A percentile compares a stretch with the other conserved stretches of the same genome.
These are phyloP conservation scores for Penicillium dipodomyicola DNA, from an alignment of 495 filamentous ascomycete species.

Conservation along the genomic window DNA sequence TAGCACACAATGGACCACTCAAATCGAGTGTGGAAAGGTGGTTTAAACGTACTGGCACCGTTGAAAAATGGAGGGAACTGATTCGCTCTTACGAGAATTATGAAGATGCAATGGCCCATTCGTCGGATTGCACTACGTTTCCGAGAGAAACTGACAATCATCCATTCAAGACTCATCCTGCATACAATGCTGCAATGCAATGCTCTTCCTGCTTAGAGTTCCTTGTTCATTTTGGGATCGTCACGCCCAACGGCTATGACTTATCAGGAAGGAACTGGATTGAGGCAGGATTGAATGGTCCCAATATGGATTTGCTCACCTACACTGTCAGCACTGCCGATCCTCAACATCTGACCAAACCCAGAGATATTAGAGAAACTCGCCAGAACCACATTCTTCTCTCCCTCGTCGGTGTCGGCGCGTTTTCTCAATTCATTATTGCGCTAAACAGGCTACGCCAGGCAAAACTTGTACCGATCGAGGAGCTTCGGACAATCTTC, in stretches of 20 bases:
- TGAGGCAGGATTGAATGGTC: slow-evolving; percentile 1
- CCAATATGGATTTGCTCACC: neutral
- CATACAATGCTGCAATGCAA: neutral
- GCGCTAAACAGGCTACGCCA: neutral
- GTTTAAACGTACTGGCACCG: neutral
- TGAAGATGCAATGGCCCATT: neutral
- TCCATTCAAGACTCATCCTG: neutral
- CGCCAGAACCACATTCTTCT: slow-evolving; percentile 4
- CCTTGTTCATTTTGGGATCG: neutral
- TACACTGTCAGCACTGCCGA: neutral
- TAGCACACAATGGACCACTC: neutral
- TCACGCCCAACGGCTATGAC: neutral
- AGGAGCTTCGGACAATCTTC: neutral
- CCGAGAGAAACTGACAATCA: neutral
- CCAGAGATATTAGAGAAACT: slow-evolving; percentile 2
- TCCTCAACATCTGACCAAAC: neutral
- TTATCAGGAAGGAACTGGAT: slow-evolving; percentile 3
- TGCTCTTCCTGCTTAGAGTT: neutral
- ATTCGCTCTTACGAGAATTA: neutral
- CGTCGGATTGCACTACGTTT: neutral
- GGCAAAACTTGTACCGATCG: neutral
- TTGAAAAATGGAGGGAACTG: neutral
- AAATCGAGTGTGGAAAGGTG: neutral
- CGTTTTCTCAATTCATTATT: neutral
- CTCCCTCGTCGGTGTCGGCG: neutral